These are phyloP conservation scores for Bonia amplexicaulis DNA, from an alignment of 176 grass and related monocot genomes.

Conservation along the genomic window DNA sequence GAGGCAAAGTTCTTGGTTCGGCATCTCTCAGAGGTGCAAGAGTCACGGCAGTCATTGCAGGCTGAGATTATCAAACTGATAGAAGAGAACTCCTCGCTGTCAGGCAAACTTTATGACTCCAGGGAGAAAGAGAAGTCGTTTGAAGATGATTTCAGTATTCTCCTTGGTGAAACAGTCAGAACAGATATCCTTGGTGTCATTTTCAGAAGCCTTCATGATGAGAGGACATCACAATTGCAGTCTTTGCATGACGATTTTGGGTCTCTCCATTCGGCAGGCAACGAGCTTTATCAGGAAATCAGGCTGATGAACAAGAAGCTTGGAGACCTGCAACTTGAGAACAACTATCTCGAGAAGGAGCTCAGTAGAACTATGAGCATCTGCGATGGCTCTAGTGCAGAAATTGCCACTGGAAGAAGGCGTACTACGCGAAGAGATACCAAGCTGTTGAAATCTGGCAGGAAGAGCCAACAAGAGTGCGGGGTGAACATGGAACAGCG, in stretches of 20 bases:
- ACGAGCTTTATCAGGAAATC: constrained; percentile 56
- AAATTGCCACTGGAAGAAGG: constrained; percentile 30
- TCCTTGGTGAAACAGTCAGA: constrained; percentile 52
- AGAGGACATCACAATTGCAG: constrained; percentile 49
- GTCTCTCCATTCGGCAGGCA: constrained; percentile 48
- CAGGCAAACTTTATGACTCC: constrained; percentile 46
- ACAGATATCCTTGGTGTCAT: constrained; percentile 56
- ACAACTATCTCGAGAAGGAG: constrained; percentile 58
- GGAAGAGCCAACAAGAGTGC: constrained; percentile 38
- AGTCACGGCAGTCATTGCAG: constrained; percentile 57
- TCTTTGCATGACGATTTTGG: constrained; percentile 48
- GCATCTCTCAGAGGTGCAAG: constrained; percentile 71
- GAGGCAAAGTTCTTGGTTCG: constrained; percentile 72
- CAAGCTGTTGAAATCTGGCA: constrained; percentile 50
- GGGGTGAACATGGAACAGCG: constrained; percentile 23
- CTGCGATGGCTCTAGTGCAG: constrained; percentile 40
- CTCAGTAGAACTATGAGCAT: constrained; percentile 44
- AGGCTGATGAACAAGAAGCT: constrained; percentile 55
- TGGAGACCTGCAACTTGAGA: constrained; percentile 55
- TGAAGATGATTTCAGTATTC: constrained; percentile 48
- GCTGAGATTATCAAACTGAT: constrained; percentile 58
- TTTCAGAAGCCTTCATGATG: constrained; percentile 56
- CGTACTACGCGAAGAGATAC: constrained; percentile 31
- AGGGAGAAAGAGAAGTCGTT: constrained; percentile 37
- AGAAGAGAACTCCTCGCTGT: constrained; percentile 64